phyloP scores from a whole-genome alignment of 768 basidiomycete species.

The Boletus patriciae region DNA sequence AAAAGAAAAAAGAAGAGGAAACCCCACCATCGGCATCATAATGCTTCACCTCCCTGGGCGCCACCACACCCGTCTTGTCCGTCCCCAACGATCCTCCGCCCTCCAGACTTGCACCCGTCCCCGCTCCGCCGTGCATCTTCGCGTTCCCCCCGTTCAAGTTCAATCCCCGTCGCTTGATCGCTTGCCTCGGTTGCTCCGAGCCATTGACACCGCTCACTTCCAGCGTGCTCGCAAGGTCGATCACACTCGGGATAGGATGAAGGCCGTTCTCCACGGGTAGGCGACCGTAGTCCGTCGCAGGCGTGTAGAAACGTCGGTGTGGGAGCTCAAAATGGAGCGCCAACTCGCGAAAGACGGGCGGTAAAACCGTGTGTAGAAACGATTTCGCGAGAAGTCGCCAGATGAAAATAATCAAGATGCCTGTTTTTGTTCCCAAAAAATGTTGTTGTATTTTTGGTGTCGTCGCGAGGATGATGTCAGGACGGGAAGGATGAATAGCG shows the following conservation, averaged over 20 bases:
- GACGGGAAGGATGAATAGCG: background rate
- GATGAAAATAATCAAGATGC: conserved; percentile 74
- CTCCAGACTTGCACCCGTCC: conserved; percentile 30
- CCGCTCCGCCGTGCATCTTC: conserved; percentile 23
- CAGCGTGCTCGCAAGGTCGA: conserved; percentile 62
- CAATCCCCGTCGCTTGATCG: conserved; percentile 26
- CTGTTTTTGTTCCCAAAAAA: conserved; percentile 37
- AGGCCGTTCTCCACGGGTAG: conserved; percentile 62
- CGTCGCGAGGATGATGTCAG: background rate
- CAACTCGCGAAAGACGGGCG: conserved; percentile 79
- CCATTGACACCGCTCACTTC: conserved; percentile 43
- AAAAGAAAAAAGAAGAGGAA: background rate
- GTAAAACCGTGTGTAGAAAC: conserved; percentile 68
- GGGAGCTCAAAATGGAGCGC: conserved; percentile 71
- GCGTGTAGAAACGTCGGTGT: conserved; percentile 83
- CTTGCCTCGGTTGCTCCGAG: conserved; percentile 33
- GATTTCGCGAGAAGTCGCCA: conserved; percentile 91
- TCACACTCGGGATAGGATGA: conserved; percentile 79
- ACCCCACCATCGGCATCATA: conserved; percentile 83
- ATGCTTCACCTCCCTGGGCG: conserved; percentile 50
- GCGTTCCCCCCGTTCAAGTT: conserved; percentile 1
- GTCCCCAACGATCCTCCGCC: conserved; percentile 22
- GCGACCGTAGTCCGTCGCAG: conserved; percentile 82
- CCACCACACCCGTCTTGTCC: conserved; percentile 32
- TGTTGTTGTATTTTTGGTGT: background rate